These are phyloP conservation scores for Solanum arcanum DNA, from an alignment of 257 asterid genomes.

Conservation along the genomic window DNA sequence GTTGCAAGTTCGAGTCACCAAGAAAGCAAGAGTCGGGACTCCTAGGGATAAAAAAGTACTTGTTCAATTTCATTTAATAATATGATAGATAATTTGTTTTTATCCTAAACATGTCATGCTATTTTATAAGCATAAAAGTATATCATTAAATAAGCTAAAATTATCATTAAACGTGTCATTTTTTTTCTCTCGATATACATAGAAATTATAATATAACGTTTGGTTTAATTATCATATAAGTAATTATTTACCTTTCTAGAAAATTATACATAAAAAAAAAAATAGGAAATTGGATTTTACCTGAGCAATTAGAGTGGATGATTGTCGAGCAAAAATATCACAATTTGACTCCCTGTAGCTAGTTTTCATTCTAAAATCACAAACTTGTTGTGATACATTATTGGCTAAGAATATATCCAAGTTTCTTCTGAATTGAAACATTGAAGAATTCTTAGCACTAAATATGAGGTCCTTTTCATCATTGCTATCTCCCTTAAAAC, in stretches of 20 bases:
- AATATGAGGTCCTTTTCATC: not conserved
- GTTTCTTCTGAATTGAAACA: not conserved
- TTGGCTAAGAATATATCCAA: not conserved
- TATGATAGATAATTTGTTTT: not conserved
- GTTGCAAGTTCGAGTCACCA: no score
- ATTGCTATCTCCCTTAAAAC: slow-evolving; percentile 1
- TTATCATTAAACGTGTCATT: no score
- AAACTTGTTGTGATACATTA: not conserved
- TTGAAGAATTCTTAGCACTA: not conserved
- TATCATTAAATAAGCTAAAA: not conserved
- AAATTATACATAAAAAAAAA: not conserved
- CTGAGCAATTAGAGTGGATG: not conserved
- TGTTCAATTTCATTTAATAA: not conserved
- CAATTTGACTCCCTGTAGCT: not conserved
- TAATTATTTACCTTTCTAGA: not conserved
- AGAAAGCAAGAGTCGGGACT: no score
- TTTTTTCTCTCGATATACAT: not conserved
- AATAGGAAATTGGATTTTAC: not conserved
- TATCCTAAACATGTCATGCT: not conserved
- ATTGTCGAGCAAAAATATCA: not conserved
- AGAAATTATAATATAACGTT: not conserved
- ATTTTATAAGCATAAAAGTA: not conserved
- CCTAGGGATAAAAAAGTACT: no score
- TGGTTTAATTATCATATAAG: not conserved
- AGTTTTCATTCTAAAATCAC: not conserved